phyloP scores from a whole-genome alignment of 2,329 filamentous ascomycete species.

The Claviceps cyperi region DNA sequence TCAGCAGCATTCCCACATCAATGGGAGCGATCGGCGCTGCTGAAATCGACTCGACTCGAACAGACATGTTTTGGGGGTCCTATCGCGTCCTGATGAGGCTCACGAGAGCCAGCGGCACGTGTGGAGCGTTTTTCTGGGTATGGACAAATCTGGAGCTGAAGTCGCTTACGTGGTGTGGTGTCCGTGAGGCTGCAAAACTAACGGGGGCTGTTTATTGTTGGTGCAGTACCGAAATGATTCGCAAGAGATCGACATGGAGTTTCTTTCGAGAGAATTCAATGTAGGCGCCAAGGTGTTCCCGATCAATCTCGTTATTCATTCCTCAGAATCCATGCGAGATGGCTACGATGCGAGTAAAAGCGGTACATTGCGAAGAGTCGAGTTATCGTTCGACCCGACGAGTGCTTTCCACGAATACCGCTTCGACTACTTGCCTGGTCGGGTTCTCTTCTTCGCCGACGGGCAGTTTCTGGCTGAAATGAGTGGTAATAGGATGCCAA shows the following conservation, averaged over 20 bases:
- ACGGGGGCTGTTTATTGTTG: conserved; percentile 16
- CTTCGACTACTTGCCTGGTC: conserved; percentile 53
- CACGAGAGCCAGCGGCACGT: conserved; percentile 48
- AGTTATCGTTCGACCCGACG: conserved; percentile 53
- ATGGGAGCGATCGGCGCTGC: conserved; percentile 41
- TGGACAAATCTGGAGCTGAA: neutral
- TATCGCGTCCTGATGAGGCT: conserved; percentile 55
- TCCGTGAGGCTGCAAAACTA: neutral
- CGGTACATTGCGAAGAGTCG: conserved; percentile 38
- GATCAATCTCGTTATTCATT: conserved; percentile 65
- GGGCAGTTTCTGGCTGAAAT: conserved; percentile 41
- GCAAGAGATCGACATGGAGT: conserved; percentile 71
- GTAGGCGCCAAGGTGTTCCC: conserved; percentile 34
- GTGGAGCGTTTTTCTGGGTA: conserved; percentile 70
- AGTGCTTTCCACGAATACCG: conserved; percentile 61
- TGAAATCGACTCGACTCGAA: conserved; percentile 46
- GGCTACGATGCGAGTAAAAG: conserved; percentile 51
- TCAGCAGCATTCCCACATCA: conserved; percentile 29
- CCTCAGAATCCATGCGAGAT: conserved; percentile 38
- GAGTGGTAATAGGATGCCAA: conserved; percentile 41
- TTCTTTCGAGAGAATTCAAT: conserved; percentile 53
- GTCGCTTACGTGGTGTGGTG: neutral
- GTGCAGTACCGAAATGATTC: conserved; percentile 61
- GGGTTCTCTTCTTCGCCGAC: conserved; percentile 58
- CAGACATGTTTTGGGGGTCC: conserved; percentile 54